Evolutionary conservation across 2,329 filamentous ascomycete species (phyloP), one percentile per base, ranked within the genome.

Genomic region (Aspergillus costaricaensis): DNA sequence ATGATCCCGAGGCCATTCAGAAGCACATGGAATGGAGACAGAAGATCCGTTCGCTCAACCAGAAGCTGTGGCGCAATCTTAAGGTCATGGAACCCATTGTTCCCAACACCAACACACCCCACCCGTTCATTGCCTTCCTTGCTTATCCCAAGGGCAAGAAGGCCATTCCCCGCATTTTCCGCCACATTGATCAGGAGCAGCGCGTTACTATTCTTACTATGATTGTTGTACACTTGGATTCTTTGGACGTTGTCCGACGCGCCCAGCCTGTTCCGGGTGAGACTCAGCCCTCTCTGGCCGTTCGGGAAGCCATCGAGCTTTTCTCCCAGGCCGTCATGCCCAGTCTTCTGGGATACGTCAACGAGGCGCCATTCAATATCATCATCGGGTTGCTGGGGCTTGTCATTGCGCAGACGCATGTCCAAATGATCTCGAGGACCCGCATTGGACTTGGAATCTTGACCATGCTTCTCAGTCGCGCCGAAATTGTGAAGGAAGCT

Each of bases 131-230:
- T 68, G 91, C 93, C 50, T 94, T 99, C 75, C 82, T 99, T 50
- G 96, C 93, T 4, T 96, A 95, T 71, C 87, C 89, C 67, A 99
- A 99, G 81, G 95, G 95, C 72, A 98, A 97, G 81, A 96, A 95
- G 80, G 91, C 91, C 1, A 92, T 99, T 62, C 92, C 92, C 53
- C 91, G 95, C 58, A 91, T 98, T 56, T 98, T 98, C 85, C 89
- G 92, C 47, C 92, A 97, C 71, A 91, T 97, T 55, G 90, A 91
- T 65, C 90, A 93, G 63, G 91, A 97, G 72, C 93, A 98, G 77
- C 91, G 94, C 53, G 77, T 95, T 21, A 98, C 93, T 1, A 92
- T 98, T 64, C 83, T 99, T 63, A 99, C 95, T 5, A 94, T 99
- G 85, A 94, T 99, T 67, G 87, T 96, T 61, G 89, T 97, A 55